phyloP scores from a whole-genome alignment of 306 rosid species.

The Astragalus membranaceus region DNA sequence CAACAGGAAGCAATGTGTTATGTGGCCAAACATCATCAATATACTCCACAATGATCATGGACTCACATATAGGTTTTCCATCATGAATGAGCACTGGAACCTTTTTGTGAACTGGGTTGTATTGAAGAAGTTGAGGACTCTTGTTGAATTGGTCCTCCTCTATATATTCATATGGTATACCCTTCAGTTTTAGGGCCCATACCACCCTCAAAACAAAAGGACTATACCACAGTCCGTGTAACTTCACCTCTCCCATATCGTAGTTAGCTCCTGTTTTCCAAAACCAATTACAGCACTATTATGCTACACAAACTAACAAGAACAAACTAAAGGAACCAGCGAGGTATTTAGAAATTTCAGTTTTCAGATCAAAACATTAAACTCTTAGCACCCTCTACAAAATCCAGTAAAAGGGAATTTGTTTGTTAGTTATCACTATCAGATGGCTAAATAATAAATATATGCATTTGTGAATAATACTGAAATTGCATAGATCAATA shows the following conservation, averaged over 20 bases:
- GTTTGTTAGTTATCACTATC: too few species aligned
- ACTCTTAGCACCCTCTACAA: too few species aligned
- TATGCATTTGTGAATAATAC: too few species aligned
- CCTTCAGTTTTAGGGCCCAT: constrained; percentile 50
- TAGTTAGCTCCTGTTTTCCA: background rate
- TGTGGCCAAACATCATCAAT: constrained; percentile 47
- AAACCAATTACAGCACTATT: too few species aligned
- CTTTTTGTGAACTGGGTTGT: constrained; percentile 46
- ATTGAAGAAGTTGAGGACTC: constrained; percentile 34
- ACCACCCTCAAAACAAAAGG: constrained; percentile 37
- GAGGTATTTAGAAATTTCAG: too few species aligned
- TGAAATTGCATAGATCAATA: too few species aligned
- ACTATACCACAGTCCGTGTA: constrained; percentile 48
- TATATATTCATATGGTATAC: constrained; percentile 34
- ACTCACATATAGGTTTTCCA: constrained; percentile 40
- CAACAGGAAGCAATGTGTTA: constrained; percentile 29
- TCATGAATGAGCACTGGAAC: constrained; percentile 47
- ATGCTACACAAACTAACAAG: background rate
- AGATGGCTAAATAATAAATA: too few species aligned
- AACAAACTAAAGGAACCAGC: too few species aligned
- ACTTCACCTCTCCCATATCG: constrained; percentile 28
- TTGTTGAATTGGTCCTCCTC: constrained; percentile 47
- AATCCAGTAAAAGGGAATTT: too few species aligned
- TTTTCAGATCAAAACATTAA: constrained; percentile 6
- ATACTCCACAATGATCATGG: constrained; percentile 41